phyloP scores from a whole-genome alignment of 2,329 filamentous ascomycete species.

The Talaromyces atroroseus region DNA sequence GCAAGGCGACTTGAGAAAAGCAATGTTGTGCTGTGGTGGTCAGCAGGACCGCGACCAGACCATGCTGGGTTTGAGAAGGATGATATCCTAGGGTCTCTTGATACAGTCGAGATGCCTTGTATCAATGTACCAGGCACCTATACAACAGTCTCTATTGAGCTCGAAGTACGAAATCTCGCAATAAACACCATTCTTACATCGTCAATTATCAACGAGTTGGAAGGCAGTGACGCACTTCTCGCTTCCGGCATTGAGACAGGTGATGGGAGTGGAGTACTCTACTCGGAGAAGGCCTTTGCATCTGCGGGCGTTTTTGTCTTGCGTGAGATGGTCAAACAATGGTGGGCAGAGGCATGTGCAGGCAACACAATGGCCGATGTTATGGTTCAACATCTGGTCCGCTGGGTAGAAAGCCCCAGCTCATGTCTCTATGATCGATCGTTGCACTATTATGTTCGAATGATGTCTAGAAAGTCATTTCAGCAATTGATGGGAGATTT shows the following conservation, averaged over 20 bases:
- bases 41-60: slow-evolving; percentile 75
- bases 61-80: slow-evolving; percentile 95
- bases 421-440: slow-evolving; percentile 94
- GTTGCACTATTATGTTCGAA: slow-evolving; percentile 94
- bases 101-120: slow-evolving; percentile 84
- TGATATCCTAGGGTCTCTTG: slow-evolving; percentile 74
- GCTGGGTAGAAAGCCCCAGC: slow-evolving; percentile 91
- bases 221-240: slow-evolving; percentile 81
- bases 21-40: slow-evolving; percentile 97
- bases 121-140: slow-evolving; percentile 93
- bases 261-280: slow-evolving; percentile 64
- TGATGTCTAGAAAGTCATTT: slow-evolving; percentile 96
- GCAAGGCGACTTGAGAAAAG: slow-evolving; percentile 83
- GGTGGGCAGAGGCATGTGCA: slow-evolving; percentile 92
- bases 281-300: slow-evolving; percentile 87
- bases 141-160: slow-evolving; percentile 90
- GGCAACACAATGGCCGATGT: slow-evolving; percentile 94
- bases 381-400: slow-evolving; percentile 92
- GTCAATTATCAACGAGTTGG: slow-evolving; percentile 91
- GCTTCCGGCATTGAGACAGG: slow-evolving; percentile 63
- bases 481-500: slow-evolving; percentile 97
- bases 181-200: slow-evolving; percentile 98
- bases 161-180: slow-evolving; percentile 87
- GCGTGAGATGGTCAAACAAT: slow-evolving; percentile 96
- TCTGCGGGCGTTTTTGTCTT: slow-evolving; percentile 84